Conservation (phyloP, 164 flowering plant species). For the Magnolia sinica region DNA sequence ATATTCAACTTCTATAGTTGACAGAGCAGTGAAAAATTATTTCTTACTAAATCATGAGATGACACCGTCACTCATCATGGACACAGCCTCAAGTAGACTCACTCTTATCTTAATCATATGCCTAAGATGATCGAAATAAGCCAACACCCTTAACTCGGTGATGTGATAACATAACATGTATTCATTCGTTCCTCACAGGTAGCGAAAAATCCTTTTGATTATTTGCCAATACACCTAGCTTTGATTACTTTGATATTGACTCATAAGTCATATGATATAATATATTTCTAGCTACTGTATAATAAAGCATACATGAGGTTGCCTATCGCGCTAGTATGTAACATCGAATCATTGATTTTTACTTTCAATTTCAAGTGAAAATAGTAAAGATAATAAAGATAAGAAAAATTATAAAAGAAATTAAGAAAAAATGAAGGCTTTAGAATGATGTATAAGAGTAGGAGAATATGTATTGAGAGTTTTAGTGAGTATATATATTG, state of each 20-base stretch:
- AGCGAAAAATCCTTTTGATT: neutral
- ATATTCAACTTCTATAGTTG: neutral
- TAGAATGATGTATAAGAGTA: too few relatives aligned
- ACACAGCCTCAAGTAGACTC: neutral
- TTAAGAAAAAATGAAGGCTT: too few relatives aligned
- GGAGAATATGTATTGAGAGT: too few relatives aligned
- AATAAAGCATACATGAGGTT: too few relatives aligned
- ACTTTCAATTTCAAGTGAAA: neutral
- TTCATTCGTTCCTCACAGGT: neutral
- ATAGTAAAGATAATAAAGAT: too few relatives aligned
- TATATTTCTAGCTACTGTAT: too few relatives aligned
- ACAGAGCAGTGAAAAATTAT: neutral
- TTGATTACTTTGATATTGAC: neutral
- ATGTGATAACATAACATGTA: neutral
- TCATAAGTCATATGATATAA: neutral
- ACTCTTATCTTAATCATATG: neutral
- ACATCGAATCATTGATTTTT: too few relatives aligned
- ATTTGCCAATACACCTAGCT: neutral
- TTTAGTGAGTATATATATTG: too few relatives aligned
- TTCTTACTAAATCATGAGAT: neutral
- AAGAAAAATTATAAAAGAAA: too few relatives aligned
- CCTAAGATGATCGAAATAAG: neutral
- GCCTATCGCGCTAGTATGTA: too few relatives aligned
- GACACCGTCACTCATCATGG: neutral
- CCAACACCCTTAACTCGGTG: neutral